Evolutionary conservation across 495 filamentous ascomycete genomes (phyloP), one percentile per base, ranked within the genome.

Genomic region (Penicillium silybi): DNA sequence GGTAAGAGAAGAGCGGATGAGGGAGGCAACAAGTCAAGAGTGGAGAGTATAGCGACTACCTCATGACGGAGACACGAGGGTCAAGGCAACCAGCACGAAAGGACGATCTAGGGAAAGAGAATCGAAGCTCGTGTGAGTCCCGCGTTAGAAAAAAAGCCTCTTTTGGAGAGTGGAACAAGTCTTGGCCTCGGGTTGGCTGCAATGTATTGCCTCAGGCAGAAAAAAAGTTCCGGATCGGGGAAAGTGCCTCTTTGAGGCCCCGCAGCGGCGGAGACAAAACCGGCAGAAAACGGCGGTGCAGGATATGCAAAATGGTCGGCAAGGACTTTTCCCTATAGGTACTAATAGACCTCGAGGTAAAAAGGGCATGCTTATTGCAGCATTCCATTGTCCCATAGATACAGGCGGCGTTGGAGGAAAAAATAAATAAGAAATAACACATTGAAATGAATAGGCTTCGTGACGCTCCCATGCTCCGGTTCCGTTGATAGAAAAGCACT

Each of bases 131-230:
- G 58, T 67, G 56, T 61, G 60, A 65, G 63, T 66, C 60, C 67
- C 63, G 63, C 65, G 56, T 59, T 68, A 53, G 63, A 62, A 67
- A 67, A 67, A 65, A 65, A 63, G 57, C 63, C 65, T 68, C 63
- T 63, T 32, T 55, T 53, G 54, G 39, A 52, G 58, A 69, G 66
- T 66, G 64, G 64, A 67, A 55, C 61, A 42, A 43, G 27, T 48
- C 48, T 54, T 46, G 53, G 46, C 42, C 50, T 62, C 58, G 62
- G 58, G 50, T 59, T 56, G 52, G 52, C 44, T 57, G 58, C 37
- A 15, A 29, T 9, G 4, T 4, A 15, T 11, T 25, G 46, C 53
- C 48, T 59, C 19, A 40, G 49, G 44, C 48, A 35, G 42, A 26
- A 39, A 42, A 42, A 63, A 53, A 48, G 48, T 56, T 53, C 62